Percentiles rank a stretch among this genome's conserved stretches.
phyloP scores from a whole-genome alignment of 768 basidiomycete genomes.

The Cystofilobasidium ferigula region DNA sequence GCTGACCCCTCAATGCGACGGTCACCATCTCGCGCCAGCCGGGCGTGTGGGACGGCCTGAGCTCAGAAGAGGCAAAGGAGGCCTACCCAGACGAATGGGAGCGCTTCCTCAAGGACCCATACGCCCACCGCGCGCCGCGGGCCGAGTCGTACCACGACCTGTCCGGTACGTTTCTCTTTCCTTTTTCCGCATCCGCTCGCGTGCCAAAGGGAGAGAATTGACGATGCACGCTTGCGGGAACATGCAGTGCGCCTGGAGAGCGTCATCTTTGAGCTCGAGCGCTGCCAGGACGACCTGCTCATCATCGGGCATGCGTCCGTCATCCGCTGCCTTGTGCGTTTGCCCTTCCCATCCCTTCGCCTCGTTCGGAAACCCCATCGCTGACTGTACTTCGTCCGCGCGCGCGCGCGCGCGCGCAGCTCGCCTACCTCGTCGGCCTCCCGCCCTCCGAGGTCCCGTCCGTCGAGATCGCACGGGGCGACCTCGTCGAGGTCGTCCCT shows the following conservation, averaged over 20 bases:
- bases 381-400: neutral
- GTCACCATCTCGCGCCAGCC: conserved; percentile 23
- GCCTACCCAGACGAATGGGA: conserved; percentile 92
- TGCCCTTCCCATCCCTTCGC: neutral
- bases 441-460: conserved; percentile 94
- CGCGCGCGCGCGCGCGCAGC: conserved; percentile 29
- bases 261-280: conserved; percentile 80
- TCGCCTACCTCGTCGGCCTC: conserved; percentile 61
- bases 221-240: conserved; percentile 24
- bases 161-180: conserved; percentile 32
- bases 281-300: conserved; percentile 83
- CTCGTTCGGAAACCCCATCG: neutral
- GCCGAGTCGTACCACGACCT: conserved; percentile 96
- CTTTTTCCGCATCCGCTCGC: neutral
- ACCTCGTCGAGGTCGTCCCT: conserved; percentile 63
- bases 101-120: conserved; percentile 82
- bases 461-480: conserved; percentile 91
- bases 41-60: conserved; percentile 82
- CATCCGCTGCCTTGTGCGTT: conserved; percentile 66
- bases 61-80: conserved; percentile 74
- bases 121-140: conserved; percentile 40
- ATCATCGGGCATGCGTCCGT: conserved; percentile 67
- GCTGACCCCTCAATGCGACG: neutral
- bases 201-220: neutral
- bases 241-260: conserved; percentile 82